Base-by-base conservation (phyloP, 2,329 filamentous ascomycete genomes). In the Cladosporium sp. region DNA sequence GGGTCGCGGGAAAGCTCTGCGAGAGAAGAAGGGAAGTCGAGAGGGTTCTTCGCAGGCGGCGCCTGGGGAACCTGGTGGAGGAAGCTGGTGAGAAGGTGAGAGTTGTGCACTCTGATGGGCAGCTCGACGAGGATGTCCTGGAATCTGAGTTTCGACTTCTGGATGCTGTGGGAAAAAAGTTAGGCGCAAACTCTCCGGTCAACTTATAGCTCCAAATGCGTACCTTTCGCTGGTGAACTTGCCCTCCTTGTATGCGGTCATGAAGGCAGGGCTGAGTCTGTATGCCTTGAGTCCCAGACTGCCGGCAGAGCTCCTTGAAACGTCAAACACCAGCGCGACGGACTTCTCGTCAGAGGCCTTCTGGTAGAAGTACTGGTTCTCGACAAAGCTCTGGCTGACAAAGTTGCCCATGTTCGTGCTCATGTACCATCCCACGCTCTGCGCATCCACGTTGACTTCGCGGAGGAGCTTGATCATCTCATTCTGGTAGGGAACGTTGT, bases 331-430 rank as follows among this genome's bases (percentile, higher is more conserved):
- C 50, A 98, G 78, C 41, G 89, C 89, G 38, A 96, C 83, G 1
- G 45, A 42, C 70, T 81, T 79, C 72, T 93, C 88, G 69, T 95
- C 95, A 62, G 81, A 67, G 62, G 94, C 88, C 71, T 88, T 93
- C 78, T 98, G 93, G 78, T 95, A 97, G 76, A 91, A 87, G 74
- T 84, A 90, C 72, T 96, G 91, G 77, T 97, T 98, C 80, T 98
- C 93, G 71, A 98, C 88, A 67, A 95, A 91, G 77, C 86, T 88
- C 67, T 86, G 72, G 77, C 91, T 96, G 78, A 97, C 80, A 63
- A 97, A 97, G 78, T 95, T 97, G 71, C 93, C 93, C 88, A 98
- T 94, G 71, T 90, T 95, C 57, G 91, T 89, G 75, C 90, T 96
- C 53, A 90, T 96, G 76, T 98, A 98, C 91, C 91, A 98, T 64